These are phyloP conservation scores for Leptographium radiaticola DNA, from an alignment of 2,329 filamentous ascomycete genomes.

Conservation along the genomic window DNA sequence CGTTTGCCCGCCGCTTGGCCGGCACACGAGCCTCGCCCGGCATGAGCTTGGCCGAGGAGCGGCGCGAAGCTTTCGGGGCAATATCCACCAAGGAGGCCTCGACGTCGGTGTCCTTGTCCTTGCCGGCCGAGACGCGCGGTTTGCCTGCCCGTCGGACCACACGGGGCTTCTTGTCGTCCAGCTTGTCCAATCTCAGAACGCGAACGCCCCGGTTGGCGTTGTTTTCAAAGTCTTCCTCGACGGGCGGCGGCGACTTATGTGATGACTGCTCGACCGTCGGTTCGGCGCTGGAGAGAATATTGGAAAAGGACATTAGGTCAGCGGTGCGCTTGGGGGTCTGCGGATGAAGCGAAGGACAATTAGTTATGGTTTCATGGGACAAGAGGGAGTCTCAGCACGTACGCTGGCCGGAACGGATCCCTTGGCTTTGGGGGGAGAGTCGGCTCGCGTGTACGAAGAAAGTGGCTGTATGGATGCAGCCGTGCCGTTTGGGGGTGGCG, in stretches of 20 bases:
- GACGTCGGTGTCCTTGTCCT: constrained; percentile 36
- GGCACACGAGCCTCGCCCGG: constrained; percentile 30
- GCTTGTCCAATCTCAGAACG: constrained; percentile 14
- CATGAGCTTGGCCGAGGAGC: constrained; percentile 33
- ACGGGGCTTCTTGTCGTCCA: constrained; percentile 10
- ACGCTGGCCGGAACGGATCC: constrained; percentile 24
- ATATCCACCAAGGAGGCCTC: constrained; percentile 14
- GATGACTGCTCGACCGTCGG: constrained; percentile 42
- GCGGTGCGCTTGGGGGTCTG: constrained; percentile 62
- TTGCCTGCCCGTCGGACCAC: constrained; percentile 8
- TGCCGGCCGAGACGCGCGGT: constrained; percentile 12
- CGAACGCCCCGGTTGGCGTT: constrained; percentile 2
- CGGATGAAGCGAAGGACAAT: not conserved
- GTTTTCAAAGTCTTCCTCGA: constrained; percentile 10
- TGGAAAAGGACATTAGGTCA: constrained; percentile 92
- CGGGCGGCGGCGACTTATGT: constrained; percentile 24
- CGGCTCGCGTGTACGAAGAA: constrained; percentile 24
- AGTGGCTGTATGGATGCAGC: constrained; percentile 17
- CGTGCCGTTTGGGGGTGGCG: constrained; percentile 27
- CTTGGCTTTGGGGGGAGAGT: constrained; percentile 28
- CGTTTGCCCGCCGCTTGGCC: constrained; percentile 48
- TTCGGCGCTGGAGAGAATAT: constrained; percentile 74
- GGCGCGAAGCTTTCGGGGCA: constrained; percentile 32
- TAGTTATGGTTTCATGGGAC: constrained; percentile 3
- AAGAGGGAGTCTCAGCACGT: constrained; percentile 12